phyloP scores from a whole-genome alignment of 306 rosid species.

The Cucurbita ficifolia region DNA sequence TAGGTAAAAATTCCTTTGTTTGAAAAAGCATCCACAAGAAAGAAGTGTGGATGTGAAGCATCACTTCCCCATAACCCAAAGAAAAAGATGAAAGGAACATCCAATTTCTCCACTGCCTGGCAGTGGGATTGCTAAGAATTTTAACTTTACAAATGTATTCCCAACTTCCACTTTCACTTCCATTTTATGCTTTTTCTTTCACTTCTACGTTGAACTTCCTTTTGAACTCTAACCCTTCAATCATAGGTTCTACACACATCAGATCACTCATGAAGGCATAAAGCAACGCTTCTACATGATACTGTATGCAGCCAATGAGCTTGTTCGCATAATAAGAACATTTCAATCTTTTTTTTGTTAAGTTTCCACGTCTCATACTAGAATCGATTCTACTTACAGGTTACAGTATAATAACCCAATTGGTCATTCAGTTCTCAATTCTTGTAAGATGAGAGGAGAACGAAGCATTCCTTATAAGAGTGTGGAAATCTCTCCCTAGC shows the following conservation, averaged over 20 bases:
- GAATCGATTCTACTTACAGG: background rate
- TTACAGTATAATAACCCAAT: background rate
- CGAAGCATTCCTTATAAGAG: no score
- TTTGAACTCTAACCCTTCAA: background rate
- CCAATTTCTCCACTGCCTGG: background rate
- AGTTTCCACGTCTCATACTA: background rate
- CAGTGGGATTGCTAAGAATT: background rate
- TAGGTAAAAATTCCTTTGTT: background rate
- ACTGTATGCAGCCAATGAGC: background rate
- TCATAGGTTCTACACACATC: background rate
- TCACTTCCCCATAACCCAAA: conserved; percentile 9
- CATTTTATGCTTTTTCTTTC: background rate
- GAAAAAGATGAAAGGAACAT: conserved; percentile 4
- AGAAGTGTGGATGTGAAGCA: conserved; percentile 11
- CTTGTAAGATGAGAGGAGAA: no score
- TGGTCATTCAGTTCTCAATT: conserved; percentile 41
- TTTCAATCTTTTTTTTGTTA: background rate
- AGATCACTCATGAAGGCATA: background rate
- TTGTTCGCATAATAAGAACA: background rate
- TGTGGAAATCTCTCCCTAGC: no score
- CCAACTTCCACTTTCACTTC: background rate
- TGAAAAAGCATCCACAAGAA: conserved; percentile 6
- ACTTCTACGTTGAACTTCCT: background rate
- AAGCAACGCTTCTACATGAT: background rate
- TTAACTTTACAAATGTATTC: background rate